These are phyloP conservation scores for Verticillium alfalfae DNA, from an alignment of 2,329 filamentous ascomycete genomes.

Conservation along the genomic window DNA sequence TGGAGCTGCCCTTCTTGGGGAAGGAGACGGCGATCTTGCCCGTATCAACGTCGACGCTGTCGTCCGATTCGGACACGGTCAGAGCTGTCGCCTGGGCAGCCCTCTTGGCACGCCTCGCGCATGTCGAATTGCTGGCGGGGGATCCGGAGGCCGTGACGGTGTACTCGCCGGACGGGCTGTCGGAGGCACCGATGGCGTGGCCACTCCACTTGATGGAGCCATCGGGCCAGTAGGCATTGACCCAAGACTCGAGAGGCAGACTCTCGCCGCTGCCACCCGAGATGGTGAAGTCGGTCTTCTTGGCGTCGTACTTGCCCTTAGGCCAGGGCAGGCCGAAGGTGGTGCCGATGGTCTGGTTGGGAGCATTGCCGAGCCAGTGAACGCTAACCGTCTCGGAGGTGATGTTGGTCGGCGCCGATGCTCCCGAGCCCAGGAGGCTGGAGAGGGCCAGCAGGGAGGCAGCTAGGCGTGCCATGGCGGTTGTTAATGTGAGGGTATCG, in stretches of 20 bases:
- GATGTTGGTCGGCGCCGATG: slow-evolving; percentile 3
- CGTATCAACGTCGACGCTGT: slow-evolving; percentile 33
- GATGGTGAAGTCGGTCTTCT: slow-evolving; percentile 29
- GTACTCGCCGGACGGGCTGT: slow-evolving; percentile 33
- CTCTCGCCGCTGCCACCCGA: slow-evolving; percentile 13
- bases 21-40: slow-evolving; percentile 36
- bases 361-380: slow-evolving; percentile 33
- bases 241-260: slow-evolving; percentile 42
- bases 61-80: slow-evolving; percentile 7
- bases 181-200: slow-evolving; percentile 44
- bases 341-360: slow-evolving; percentile 25
- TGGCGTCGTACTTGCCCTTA: slow-evolving; percentile 27
- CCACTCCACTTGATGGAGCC: slow-evolving; percentile 58
- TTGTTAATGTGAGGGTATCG: not conserved
- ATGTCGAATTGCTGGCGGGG: slow-evolving; percentile 24
- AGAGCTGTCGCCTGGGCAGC: slow-evolving; percentile 14
- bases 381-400: slow-evolving; percentile 14
- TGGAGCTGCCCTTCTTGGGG: slow-evolving; percentile 30
- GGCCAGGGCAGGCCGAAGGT: slow-evolving; percentile 41
- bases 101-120: not conserved
- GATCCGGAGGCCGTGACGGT: slow-evolving; percentile 17
- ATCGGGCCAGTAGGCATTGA: slow-evolving; percentile 54
- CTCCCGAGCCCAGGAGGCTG: slow-evolving; percentile 8
- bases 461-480: slow-evolving; percentile 6
- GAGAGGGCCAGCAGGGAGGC: slow-evolving; percentile 6